Conservation (phyloP, 352 stramenopile species). For the Thalassiosira oceanica region DNA sequence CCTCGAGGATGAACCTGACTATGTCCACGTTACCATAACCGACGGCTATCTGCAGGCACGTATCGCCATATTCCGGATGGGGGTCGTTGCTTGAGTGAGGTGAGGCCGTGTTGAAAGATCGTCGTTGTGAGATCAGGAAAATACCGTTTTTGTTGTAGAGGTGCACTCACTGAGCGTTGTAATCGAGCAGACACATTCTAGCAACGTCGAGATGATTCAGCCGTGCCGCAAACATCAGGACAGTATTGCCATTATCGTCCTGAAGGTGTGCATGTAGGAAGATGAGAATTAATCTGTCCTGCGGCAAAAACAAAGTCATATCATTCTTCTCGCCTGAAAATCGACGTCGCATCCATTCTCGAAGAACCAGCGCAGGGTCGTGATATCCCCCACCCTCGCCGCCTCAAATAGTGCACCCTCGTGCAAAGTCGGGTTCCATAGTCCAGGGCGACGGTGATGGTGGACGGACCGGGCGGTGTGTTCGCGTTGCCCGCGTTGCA, state of each 20-base stretch:
- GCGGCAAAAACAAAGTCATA: too few species aligned
- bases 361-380: constrained; percentile 35
- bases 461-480: too few species aligned
- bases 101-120: too few species aligned
- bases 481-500: too few species aligned
- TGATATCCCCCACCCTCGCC: constrained; percentile 17
- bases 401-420: constrained; percentile 25
- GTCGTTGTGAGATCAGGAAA: too few species aligned
- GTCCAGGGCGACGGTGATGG: too few species aligned
- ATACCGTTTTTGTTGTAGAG: too few species aligned
- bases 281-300: too few species aligned
- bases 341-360: constrained; percentile 40
- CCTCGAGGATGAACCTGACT: constrained; percentile 41
- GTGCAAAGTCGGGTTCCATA: constrained; percentile 17
- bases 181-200: constrained; percentile 24
- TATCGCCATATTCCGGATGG: constrained; percentile 44
- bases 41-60: constrained; percentile 44
- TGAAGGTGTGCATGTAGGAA: too few species aligned
- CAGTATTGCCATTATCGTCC: constrained; percentile 28
- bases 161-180: constrained; percentile 28
- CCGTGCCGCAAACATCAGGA: constrained; percentile 37
- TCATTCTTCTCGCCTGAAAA: too few species aligned
- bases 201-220: constrained; percentile 43
- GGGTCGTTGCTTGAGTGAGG: too few species aligned
- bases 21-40: constrained; percentile 37